Evolutionary conservation across 108 stramenopile species (phyloP).

Genomic region (Skeletonema costatum): DNA sequence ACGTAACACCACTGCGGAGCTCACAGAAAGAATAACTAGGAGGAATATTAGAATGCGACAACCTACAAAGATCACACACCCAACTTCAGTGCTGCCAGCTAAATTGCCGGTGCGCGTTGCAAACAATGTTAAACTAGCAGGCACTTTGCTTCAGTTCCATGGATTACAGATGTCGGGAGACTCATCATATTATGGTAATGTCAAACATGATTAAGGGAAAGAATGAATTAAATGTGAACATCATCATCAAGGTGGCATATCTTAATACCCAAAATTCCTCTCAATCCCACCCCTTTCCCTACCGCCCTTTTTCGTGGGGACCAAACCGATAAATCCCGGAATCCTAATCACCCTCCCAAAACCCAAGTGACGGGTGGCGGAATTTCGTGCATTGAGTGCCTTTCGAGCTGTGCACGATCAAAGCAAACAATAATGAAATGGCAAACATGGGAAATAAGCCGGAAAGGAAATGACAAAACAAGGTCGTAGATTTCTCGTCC

Average conservation of each 20-base stretch:
- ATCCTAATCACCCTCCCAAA: no score
- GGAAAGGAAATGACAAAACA: slow-evolving; percentile 1
- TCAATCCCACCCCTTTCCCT: not conserved
- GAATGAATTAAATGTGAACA: not conserved
- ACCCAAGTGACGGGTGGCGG: no score
- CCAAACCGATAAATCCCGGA: no score
- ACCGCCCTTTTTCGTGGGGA: no score
- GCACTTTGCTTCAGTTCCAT: no score
- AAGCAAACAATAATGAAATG: not conserved
- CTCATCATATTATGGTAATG: no score
- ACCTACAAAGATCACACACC: not conserved
- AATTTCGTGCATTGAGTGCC: no score
- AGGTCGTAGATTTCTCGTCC: not conserved
- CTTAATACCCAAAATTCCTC: not conserved
- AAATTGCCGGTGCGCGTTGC: not conserved
- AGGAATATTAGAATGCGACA: not conserved
- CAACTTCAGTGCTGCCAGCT: not conserved
- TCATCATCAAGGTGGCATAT: no score
- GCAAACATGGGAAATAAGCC: not conserved
- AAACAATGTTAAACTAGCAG: not conserved
- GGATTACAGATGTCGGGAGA: no score
- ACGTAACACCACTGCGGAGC: not conserved
- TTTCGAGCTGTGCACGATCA: not conserved
- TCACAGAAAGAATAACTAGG: not conserved
- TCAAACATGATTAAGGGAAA: no score